Percentiles rank a stretch among this genome's conserved stretches.
These are phyloP conservation scores for Acorus calamus DNA, from an alignment of 106 monocot genomes.

Conservation along the genomic window DNA sequence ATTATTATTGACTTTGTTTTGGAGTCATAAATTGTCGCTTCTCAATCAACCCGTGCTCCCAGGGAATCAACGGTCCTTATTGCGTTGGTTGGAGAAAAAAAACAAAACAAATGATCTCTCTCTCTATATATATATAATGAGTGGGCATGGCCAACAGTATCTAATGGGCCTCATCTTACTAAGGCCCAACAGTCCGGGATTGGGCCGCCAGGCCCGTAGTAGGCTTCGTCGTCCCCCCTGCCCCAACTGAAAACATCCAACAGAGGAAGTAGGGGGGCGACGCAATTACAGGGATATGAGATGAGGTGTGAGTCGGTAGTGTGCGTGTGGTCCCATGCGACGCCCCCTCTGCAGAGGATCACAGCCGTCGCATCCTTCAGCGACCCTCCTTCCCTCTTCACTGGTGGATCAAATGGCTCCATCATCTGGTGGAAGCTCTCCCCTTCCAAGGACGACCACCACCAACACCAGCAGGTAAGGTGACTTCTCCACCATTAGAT, in stretches of 20 bases:
- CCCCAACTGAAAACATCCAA: background rate
- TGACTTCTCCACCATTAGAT: background rate
- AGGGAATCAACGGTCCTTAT: too few species aligned
- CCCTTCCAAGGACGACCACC: constrained; percentile 4
- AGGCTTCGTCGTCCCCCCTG: too few species aligned
- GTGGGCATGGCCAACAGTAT: too few species aligned
- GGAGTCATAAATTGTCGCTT: too few species aligned
- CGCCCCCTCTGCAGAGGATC: constrained; percentile 46
- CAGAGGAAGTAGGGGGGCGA: background rate
- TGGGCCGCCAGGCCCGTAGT: too few species aligned
- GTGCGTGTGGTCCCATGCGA: constrained; percentile 40
- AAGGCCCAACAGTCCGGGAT: too few species aligned
- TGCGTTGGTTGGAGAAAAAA: too few species aligned
- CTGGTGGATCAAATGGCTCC: constrained; percentile 74
- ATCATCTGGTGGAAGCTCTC: constrained; percentile 57
- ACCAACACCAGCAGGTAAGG: background rate
- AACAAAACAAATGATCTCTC: too few species aligned
- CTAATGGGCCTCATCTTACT: too few species aligned
- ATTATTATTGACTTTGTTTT: too few species aligned
- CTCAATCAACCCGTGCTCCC: too few species aligned
- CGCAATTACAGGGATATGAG: background rate
- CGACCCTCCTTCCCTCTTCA: constrained; percentile 43
- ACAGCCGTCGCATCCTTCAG: constrained; percentile 26
- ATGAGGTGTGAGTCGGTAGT: constrained; percentile 78
- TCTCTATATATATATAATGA: too few species aligned